Evolutionary conservation across 768 basidiomycete genomes (phyloP), one percentile per base, ranked within the genome.

Genomic region (Pulveroboletus frians): DNA sequence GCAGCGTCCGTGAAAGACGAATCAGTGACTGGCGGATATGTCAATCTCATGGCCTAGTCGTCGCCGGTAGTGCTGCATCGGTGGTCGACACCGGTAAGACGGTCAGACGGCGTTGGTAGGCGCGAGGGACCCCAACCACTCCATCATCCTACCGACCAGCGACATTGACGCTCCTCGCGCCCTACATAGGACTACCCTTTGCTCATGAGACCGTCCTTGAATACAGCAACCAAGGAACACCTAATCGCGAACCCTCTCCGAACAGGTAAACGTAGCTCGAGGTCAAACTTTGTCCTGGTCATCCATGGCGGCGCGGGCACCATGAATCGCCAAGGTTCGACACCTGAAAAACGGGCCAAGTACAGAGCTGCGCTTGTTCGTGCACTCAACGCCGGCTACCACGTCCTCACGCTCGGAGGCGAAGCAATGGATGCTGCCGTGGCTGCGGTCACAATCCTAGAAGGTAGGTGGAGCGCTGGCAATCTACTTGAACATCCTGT

Each of bases 401-500:
- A 76, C 17, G 72, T 89, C 17, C 76, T 92, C 37, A 69, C 64
- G 34, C 66, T 73, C 3, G 86, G 85, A 14, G 89, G 88, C 0
- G 86, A 88, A 61, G 88, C 89, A 5, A 81, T 92, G 76, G 88
- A 92, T 62, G 88, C 90, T 15, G 80, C 76, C 5, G 82, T 85
- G 3, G 83, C 86, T 9, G 87, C 89, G 0, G 89, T 89, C 8
- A 71, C 78, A 0, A 65, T 73, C 14, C 70, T 92, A 76, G 89
- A 92, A 77, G 84, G 87, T 83, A 36, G 27, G 68, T 54, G 32
- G 3, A 14, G 10, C 13, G 32, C n/a, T 5, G 26, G 48, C 7
- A 23, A 21, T 21, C 27, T 13, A 23, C n/a, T 30, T 26, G 23
- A 26, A 6, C 23, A 26, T 26, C 17, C 13, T 11, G 23, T 15